Evolutionary conservation across 2,329 filamentous ascomycete genomes (phyloP).

Genomic region (Alternaria ventricosa): DNA sequence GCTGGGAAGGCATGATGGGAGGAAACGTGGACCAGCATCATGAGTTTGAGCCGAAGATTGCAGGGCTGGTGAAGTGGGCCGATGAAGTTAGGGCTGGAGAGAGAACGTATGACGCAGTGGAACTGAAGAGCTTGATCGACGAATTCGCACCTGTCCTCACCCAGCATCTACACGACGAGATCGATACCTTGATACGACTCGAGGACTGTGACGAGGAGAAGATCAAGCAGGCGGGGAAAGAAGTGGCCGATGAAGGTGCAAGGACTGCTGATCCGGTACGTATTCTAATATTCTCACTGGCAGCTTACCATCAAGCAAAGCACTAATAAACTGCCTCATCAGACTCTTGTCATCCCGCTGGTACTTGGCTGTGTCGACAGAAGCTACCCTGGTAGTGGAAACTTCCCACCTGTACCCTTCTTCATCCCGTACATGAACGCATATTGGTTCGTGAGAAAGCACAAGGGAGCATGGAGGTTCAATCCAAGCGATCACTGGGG

Average conservation of each 20-base stretch:
- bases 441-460: conserved; percentile 37
- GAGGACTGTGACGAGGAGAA: conserved; percentile 17
- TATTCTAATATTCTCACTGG: background rate
- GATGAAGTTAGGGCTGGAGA: background rate
- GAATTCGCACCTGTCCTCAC: conserved; percentile 20
- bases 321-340: background rate
- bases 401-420: conserved; percentile 44
- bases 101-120: conserved; percentile 13
- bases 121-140: conserved; percentile 20
- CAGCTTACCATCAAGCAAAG: background rate
- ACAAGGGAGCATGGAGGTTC: conserved; percentile 44
- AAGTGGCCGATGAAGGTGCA: background rate
- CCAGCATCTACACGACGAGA: conserved; percentile 30
- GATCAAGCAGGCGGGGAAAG: conserved; percentile 12
- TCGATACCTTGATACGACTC: conserved; percentile 22
- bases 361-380: conserved; percentile 45
- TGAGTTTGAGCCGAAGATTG: conserved; percentile 39
- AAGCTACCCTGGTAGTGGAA: conserved; percentile 37
- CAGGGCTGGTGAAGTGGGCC: conserved; percentile 33
- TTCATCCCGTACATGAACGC: conserved; percentile 46
- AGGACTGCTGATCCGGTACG: conserved; percentile 15
- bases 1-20: conserved; percentile 31
- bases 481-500: conserved; percentile 45
- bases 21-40: conserved; percentile 45
- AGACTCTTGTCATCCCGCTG: conserved; percentile 36